Evolutionary conservation across 331 rosid genomes (phyloP).

Genomic region (Dryas integrifolia): DNA sequence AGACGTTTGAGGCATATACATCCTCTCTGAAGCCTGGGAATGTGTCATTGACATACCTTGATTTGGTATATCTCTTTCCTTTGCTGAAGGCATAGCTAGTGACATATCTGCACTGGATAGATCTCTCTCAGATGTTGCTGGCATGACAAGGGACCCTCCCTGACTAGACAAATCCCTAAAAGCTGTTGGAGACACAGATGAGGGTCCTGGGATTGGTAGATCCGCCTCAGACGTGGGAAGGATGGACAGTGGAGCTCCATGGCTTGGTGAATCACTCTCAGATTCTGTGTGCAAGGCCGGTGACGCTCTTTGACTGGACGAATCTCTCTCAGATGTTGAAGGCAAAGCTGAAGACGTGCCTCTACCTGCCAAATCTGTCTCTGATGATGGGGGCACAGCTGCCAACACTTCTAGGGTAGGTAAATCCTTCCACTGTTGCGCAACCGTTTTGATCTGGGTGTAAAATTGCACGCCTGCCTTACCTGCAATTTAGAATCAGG

Average conservation of each 20-base stretch:
- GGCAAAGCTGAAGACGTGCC: conserved; percentile 39
- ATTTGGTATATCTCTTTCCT: conserved; percentile 39
- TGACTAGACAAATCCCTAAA: conserved; percentile 39
- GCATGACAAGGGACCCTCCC: conserved; percentile 33
- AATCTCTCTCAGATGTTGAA: conserved; percentile 43
- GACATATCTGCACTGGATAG: conserved; percentile 42
- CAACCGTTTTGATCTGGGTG: conserved; percentile 62
- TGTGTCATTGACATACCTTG: conserved; percentile 32
- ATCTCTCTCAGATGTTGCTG: conserved; percentile 40
- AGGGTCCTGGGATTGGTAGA: conserved; percentile 31
- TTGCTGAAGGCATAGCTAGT: conserved; percentile 34
- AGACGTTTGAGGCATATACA: conserved; percentile 36
- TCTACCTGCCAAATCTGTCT: conserved; percentile 32
- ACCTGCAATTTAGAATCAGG: conserved; percentile 37
- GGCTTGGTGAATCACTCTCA: conserved; percentile 45
- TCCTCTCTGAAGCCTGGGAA: conserved; percentile 42
- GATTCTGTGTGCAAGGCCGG: conserved; percentile 36
- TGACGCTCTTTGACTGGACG: conserved; percentile 37
- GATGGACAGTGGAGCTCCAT: conserved; percentile 25
- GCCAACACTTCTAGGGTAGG: conserved; percentile 32
- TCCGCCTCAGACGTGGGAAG: conserved; percentile 36
- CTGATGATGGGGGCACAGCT: conserved; percentile 35
- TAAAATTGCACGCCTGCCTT: conserved; percentile 60
- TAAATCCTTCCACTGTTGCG: conserved; percentile 62
- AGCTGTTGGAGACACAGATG: conserved; percentile 42